phyloP scores from a whole-genome alignment of 1,139 yeast species.

The Tardiomyces depauwii region DNA sequence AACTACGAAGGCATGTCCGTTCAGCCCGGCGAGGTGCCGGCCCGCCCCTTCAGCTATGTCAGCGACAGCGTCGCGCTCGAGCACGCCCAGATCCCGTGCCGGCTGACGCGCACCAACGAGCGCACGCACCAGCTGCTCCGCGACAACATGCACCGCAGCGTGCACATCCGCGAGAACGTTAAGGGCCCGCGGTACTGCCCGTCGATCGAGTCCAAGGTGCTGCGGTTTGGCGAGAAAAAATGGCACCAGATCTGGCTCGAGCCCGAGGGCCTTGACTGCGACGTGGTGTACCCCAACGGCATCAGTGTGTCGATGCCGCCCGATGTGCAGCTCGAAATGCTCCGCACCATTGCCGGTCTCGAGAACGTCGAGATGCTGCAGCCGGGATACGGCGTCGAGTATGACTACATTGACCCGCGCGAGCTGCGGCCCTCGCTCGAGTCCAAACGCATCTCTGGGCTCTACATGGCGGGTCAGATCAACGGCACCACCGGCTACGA shows the following conservation, averaged over 20 bases:
- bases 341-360: conserved; percentile 75
- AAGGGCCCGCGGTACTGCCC: conserved; percentile 98
- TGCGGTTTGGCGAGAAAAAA: conserved; percentile 65
- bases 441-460: conserved; percentile 67
- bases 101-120: conserved; percentile 68
- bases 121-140: conserved; percentile 61
- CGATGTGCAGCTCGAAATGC: conserved; percentile 70
- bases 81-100: conserved; percentile 50
- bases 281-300: conserved; percentile 89
- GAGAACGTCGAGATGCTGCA: conserved; percentile 80
- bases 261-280: conserved; percentile 86
- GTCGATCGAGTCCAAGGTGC: conserved; percentile 81
- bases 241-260: conserved; percentile 88
- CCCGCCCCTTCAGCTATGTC: conserved; percentile 83
- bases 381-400: conserved; percentile 98
- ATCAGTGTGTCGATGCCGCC: conserved; percentile 95
- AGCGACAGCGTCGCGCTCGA: conserved; percentile 51
- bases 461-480: conserved; percentile 91
- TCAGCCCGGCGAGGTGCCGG: conserved; percentile 73
- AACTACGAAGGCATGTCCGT: conserved; percentile 46
- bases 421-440: conserved; percentile 71
- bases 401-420: conserved; percentile 91
- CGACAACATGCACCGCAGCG: conserved; percentile 63
- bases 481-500: conserved; percentile 99
- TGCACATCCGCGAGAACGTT: conserved; percentile 88